These are phyloP conservation scores for Blastobotrys parvus DNA, from an alignment of 805 yeast species.

Conservation along the genomic window DNA sequence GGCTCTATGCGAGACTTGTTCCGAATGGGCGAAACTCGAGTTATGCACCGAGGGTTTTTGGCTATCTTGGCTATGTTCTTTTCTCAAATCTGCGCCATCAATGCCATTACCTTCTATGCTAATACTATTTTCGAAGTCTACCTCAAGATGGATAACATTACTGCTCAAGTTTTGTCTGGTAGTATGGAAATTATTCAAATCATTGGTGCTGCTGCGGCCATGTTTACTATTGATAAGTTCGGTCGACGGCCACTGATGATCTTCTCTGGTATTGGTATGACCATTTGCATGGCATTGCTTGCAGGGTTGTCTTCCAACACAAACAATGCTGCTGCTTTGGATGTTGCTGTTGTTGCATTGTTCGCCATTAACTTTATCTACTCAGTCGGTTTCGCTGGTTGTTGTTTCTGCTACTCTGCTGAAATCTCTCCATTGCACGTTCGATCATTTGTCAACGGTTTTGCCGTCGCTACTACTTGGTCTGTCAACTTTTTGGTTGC, in stretches of 20 bases:
- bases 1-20: slow-evolving; percentile 4
- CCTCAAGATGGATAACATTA: slow-evolving; percentile 9
- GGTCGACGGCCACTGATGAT: slow-evolving; percentile 8
- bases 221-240: slow-evolving; percentile 6
- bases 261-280: slow-evolving; percentile 47
- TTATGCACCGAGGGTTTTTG: slow-evolving; percentile 2
- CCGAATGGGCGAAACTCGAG: slow-evolving; percentile 4
- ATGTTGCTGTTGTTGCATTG: slow-evolving; percentile 13
- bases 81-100: slow-evolving; percentile 6
- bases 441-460: slow-evolving; percentile 39
- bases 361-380: slow-evolving; percentile 13
- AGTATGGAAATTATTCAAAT: slow-evolving; percentile 18
- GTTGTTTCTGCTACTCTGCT: slow-evolving; percentile 37
- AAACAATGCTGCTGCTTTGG: slow-evolving; percentile 8
- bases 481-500: slow-evolving; percentile 48
- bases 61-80: slow-evolving; percentile 8
- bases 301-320: slow-evolving; percentile 12
- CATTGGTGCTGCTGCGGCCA: slow-evolving; percentile 6
- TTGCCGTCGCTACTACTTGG: slow-evolving; percentile 45
- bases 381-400: slow-evolving; percentile 12
- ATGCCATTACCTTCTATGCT: slow-evolving; percentile 7
- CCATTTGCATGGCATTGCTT: slow-evolving; percentile 24
- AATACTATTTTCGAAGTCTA: slow-evolving; percentile 4
- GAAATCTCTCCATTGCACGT: slow-evolving; percentile 43
- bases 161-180: slow-evolving; percentile 29